Conservation (phyloP, 1,284 basidiomycete species). For the Ceratobasidium theobromae region DNA sequence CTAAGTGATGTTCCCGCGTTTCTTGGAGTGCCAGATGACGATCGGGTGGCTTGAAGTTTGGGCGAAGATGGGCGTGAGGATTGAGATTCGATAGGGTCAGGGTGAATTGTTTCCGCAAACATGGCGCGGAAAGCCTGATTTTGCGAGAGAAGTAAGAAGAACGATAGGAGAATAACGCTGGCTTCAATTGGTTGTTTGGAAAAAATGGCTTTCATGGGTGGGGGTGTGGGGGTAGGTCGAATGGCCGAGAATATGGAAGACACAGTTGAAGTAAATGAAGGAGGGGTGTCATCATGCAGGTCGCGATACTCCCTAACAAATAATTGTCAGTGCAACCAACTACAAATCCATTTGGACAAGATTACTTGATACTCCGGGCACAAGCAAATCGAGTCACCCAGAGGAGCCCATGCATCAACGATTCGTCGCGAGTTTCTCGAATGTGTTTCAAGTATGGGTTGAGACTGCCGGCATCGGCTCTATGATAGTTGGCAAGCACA, state of each 20-base stretch:
- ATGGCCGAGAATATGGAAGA: slow-evolving; percentile 46
- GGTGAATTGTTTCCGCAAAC: slow-evolving; percentile 41
- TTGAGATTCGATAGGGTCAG: slow-evolving; percentile 36
- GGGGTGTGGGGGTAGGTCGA: neutral
- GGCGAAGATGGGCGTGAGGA: slow-evolving; percentile 44
- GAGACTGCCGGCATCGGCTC: slow-evolving; percentile 62
- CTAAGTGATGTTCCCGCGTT: slow-evolving; percentile 7
- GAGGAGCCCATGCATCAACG: slow-evolving; percentile 56
- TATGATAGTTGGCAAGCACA: slow-evolving; percentile 63
- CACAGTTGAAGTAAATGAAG: slow-evolving; percentile 52
- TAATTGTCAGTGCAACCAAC: neutral
- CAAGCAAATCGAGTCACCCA: slow-evolving; percentile 58
- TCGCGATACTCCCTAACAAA: slow-evolving; percentile 55
- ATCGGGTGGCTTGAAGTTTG: slow-evolving; percentile 8
- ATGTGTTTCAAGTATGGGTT: slow-evolving; percentile 63
- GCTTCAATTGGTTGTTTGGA: slow-evolving; percentile 56
- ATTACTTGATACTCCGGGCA: slow-evolving; percentile 53
- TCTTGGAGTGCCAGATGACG: slow-evolving; percentile 14
- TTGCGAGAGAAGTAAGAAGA: slow-evolving; percentile 58
- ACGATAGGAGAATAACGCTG: slow-evolving; percentile 56
- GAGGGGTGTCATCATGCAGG: slow-evolving; percentile 54
- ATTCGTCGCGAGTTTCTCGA: slow-evolving; percentile 50
- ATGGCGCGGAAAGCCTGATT: slow-evolving; percentile 53
- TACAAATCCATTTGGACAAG: neutral
- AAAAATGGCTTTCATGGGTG: slow-evolving; percentile 19